Evolutionary conservation across 768 basidiomycete species (phyloP).

Genomic region (Russula lepida): DNA sequence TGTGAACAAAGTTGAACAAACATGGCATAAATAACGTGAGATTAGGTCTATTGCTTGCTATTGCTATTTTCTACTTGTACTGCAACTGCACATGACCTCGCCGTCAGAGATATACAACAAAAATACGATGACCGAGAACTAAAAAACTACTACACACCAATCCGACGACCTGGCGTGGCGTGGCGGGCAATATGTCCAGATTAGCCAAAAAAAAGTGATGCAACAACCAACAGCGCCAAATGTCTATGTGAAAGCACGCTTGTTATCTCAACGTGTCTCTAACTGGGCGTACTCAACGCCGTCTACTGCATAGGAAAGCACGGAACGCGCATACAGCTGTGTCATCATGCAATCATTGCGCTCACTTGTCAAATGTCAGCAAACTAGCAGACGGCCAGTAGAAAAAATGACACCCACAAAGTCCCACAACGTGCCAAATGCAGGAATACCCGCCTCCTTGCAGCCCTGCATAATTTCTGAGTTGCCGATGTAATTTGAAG

Average conservation of each 20-base stretch:
- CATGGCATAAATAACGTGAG: neutral
- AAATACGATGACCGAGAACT: neutral
- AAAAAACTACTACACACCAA: neutral
- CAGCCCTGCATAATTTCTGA: constrained; percentile 36
- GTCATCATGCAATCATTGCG: neutral
- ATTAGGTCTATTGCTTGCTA: too few relatives aligned
- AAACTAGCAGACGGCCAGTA: neutral
- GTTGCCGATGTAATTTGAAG: constrained; percentile 35
- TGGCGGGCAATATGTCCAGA: neutral
- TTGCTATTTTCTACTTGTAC: too few relatives aligned
- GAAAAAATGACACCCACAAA: constrained; percentile 8
- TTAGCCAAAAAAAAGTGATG: neutral
- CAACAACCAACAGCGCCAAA: neutral
- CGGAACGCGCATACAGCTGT: neutral
- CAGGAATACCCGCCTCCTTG: constrained; percentile 31
- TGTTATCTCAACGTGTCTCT: neutral
- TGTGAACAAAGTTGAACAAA: too few relatives aligned
- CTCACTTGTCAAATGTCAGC: neutral
- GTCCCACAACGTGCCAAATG: constrained; percentile 30
- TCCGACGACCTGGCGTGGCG: neutral
- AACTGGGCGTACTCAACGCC: neutral
- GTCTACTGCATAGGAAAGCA: neutral
- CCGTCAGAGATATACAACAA: neutral
- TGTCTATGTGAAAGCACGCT: neutral
- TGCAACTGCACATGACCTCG: neutral